Evolutionary conservation across 805 yeast species (phyloP), one percentile per base, ranked within the genome.

Genomic region (Metschnikowia cerradonensis): DNA sequence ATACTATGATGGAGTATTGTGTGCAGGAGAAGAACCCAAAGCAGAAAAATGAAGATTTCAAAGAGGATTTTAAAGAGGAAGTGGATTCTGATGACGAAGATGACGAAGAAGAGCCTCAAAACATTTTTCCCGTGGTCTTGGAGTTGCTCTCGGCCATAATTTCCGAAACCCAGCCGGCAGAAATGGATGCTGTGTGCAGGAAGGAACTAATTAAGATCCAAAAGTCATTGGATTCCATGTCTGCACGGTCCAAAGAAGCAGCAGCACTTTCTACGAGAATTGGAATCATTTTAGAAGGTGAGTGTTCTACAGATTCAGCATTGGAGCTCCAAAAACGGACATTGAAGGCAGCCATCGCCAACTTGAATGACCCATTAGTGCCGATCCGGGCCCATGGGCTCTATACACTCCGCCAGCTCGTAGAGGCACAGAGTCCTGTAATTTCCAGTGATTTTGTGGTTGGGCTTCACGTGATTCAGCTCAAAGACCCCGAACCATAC

Each of bases 311-410:
- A 1, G 47, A 49, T 2, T 55, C 61, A 7, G 57, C 54, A 11
- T 51, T 52, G 39, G 73, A 70, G 10, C 50, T 62, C 6, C 79
- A 83, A 43, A 64, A 65, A 26, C 68, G 67, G 22, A 53, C 66
- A 0, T 67, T 86, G 43, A 76, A 78, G 14, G 72, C 80, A 32
- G 96, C 96, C 0, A 68, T 88, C 35, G 71, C 78, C 1, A 80
- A 83, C 52, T 66, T 94, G 40, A 82, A 82, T 50, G 96, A 91
- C 66, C 87, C 91, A 0, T 68, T 86, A 40, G 84, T 88, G 3
- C 96, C 98, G 0, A 80, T 92, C 2, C 74, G 90, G 48, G 98
- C 96, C 0, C 90, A 88, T 65, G 98, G 98, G 0, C 68, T 94
- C 7, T 80, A 79, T 54, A 66, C 83, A 22, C 65, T 92, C 31